Base-by-base conservation (phyloP, 163 green algal species). In the Trebouxiophyceae sp. region DNA sequence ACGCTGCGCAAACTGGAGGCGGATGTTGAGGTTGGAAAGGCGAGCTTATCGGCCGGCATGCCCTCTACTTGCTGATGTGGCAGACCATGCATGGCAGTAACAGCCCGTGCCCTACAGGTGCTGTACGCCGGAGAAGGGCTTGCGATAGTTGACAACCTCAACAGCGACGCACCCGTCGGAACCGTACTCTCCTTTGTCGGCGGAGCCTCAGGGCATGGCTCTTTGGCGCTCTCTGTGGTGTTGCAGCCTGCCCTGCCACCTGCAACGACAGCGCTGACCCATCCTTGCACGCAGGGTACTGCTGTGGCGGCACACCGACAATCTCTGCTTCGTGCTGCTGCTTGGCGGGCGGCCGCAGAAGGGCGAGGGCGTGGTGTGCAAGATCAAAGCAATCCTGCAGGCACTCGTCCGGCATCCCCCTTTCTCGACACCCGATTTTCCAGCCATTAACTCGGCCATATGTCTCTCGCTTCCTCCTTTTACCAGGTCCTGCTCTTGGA, bases 321-420 rank as follows among this genome's bases (percentile, higher is more conserved):
- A 92, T 72, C 60, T 95, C 3, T 84, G 83, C 31, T 90, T 90
- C 71, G 82, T 73, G 0, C 77, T 96, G 20, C 65, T 95, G 4
- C 57, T 91, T 33, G 84, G 84, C 12, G 81, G 62, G 0, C 30
- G 62, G 22, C 56, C 58, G 33, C 79, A 91, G 7, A 59, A 27
- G 1, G 68, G 87, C 7, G 81, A 86, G 3, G 72, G 65, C 2
- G 87, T 91, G 32, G 75, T 90, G 64, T 92, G 84, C 75, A 81
- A 81, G 32, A 72, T 95, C 33, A 86, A 83, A 70, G 89, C 81
- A 20, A 86, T 95, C 28, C 63, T 96, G 55, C 88, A 95, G 84
- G 85, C 84, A 64, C 26, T 12, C 22, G 19, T 29, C 5, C 47
- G 26, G 47, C 47, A 12, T 57, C 19, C 16, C 23, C 47, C 8